phyloP scores from a whole-genome alignment of 1,284 basidiomycete species.

The Sanguinoderma infundibulare region DNA sequence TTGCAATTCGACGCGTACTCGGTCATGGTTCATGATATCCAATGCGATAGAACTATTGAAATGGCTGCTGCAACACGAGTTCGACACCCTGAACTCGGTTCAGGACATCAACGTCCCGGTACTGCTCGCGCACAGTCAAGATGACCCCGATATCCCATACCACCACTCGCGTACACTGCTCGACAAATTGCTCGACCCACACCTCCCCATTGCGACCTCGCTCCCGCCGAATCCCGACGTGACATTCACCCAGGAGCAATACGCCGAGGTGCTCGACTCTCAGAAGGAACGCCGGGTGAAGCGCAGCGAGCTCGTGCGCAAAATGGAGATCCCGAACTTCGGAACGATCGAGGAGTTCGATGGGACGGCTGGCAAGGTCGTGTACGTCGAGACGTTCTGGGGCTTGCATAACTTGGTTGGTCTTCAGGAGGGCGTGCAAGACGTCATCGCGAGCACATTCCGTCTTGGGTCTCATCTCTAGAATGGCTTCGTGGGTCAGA shows the following conservation, averaged over 20 bases:
- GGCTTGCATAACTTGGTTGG: slow-evolving; percentile 74
- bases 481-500: neutral
- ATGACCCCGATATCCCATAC: slow-evolving; percentile 84
- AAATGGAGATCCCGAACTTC: slow-evolving; percentile 55
- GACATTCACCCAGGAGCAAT: slow-evolving; percentile 27
- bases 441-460: slow-evolving; percentile 66
- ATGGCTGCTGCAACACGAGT: slow-evolving; percentile 61
- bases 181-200: slow-evolving; percentile 65
- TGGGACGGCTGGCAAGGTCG: slow-evolving; percentile 50
- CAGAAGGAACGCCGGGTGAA: slow-evolving; percentile 32
- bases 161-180: slow-evolving; percentile 80
- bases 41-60: slow-evolving; percentile 56
- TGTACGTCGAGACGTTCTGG: slow-evolving; percentile 62
- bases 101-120: slow-evolving; percentile 59
- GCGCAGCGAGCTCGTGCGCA: slow-evolving; percentile 51
- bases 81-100: slow-evolving; percentile 67
- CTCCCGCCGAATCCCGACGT: slow-evolving; percentile 38
- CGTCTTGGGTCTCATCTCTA: slow-evolving; percentile 10
- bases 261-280: slow-evolving; percentile 25
- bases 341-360: slow-evolving; percentile 62
- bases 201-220: slow-evolving; percentile 54
- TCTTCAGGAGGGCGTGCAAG: slow-evolving; percentile 73
- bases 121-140: slow-evolving; percentile 79
- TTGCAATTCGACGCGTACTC: neutral
- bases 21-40: neutral